These are phyloP conservation scores for Austroboletus rostrupii DNA, from an alignment of 1,284 basidiomycete genomes.

Conservation along the genomic window DNA sequence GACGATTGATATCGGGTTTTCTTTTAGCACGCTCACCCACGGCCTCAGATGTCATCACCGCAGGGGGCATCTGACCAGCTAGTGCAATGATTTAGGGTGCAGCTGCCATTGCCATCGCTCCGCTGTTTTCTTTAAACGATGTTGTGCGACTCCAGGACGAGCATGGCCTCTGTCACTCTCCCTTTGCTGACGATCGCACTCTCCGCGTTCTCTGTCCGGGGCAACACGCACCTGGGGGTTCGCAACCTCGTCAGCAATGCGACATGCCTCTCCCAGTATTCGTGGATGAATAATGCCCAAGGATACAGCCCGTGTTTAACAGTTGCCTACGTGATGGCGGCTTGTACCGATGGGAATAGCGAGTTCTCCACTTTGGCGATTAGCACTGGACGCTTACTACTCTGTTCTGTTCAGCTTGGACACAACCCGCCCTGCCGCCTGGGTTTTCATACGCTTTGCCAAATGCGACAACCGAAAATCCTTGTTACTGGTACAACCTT, in stretches of 20 bases:
- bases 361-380: constrained; percentile 6
- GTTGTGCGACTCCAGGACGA: no score
- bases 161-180: no score
- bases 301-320: constrained; percentile 15
- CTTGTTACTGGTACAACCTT: constrained; percentile 25
- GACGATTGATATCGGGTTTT: no score
- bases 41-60: no score
- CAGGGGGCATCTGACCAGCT: no score
- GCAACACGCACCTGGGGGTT: no score
- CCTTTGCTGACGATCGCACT: no score
- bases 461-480: constrained; percentile 18
- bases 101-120: no score
- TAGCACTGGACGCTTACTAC: not conserved
- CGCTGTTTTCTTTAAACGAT: no score
- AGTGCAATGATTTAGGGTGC: no score
- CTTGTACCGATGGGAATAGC: constrained; percentile 21
- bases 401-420: constrained; percentile 13
- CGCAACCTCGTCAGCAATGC: constrained; percentile 7
- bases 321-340: constrained; percentile 28
- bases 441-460: constrained; percentile 18
- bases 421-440: constrained; percentile 17
- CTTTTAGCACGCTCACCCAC: no score
- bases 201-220: no score
- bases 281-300: constrained; percentile 24
- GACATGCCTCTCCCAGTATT: constrained; percentile 14